phyloP scores from a whole-genome alignment of 2,329 filamentous ascomycete genomes.

The Epichloe hybrida region DNA sequence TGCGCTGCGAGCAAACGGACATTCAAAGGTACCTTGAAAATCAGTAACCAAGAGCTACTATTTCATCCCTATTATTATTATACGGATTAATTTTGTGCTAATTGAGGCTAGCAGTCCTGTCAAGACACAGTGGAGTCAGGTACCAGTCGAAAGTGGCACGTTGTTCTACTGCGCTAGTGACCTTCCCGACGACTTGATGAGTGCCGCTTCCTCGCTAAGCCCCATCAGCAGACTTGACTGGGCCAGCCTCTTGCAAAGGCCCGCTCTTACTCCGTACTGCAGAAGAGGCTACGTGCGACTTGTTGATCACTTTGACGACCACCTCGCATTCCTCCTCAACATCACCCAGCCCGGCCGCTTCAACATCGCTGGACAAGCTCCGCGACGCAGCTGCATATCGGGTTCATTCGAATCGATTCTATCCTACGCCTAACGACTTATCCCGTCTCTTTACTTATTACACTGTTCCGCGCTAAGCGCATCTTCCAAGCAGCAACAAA shows the following conservation, averaged over 20 bases:
- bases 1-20: too few species aligned
- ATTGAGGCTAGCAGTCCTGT: too few species aligned
- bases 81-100: too few species aligned
- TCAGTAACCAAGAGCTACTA: too few species aligned
- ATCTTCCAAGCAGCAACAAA: not conserved
- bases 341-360: constrained; percentile 10
- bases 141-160: too few species aligned
- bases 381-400: constrained; percentile 2
- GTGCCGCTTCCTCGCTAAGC: constrained; percentile 2
- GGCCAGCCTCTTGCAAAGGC: constrained; percentile 6
- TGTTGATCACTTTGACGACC: constrained; percentile 15
- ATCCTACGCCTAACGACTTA: not conserved
- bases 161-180: not conserved
- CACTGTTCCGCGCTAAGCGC: not conserved
- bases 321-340: constrained; percentile 6
- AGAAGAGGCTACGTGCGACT: constrained; percentile 20
- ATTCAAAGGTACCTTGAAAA: too few species aligned
- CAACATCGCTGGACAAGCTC: constrained; percentile 7
- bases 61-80: too few species aligned
- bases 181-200: not conserved
- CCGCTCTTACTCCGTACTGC: not conserved
- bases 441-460: not conserved
- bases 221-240: constrained; percentile 1
- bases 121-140: too few species aligned
- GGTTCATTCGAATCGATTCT: not conserved